Evolutionary conservation across 176 grass and related monocot genomes (phyloP).

Genomic region (Bothriochloa decipiens): DNA sequence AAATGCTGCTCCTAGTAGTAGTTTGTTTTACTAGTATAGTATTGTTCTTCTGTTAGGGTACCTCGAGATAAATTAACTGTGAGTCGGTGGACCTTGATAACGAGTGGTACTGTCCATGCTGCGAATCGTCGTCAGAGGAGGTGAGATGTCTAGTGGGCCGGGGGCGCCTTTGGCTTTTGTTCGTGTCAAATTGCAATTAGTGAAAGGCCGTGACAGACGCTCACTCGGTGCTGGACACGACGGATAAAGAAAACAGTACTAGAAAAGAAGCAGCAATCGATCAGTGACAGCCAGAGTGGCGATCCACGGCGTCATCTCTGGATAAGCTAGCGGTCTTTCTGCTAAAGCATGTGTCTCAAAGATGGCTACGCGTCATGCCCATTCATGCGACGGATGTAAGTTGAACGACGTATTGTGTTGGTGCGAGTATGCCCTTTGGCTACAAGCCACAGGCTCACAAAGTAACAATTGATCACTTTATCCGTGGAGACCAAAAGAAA

Average conservation of each 20-base stretch:
- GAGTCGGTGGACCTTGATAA: slow-evolving; percentile 26
- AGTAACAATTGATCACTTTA: neutral
- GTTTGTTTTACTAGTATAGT: neutral
- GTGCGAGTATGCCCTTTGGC: slow-evolving; percentile 1
- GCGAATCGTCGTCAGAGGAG: neutral
- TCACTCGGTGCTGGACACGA: slow-evolving; percentile 35
- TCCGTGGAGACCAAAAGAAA: neutral
- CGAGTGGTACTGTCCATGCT: neutral
- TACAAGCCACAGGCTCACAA: slow-evolving; percentile 9
- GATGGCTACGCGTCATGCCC: slow-evolving; percentile 21
- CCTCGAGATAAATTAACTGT: neutral
- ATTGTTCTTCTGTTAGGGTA: neutral
- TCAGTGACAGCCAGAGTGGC: slow-evolving; percentile 15
- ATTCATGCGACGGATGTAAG: neutral
- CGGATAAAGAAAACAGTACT: neutral
- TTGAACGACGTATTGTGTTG: neutral
- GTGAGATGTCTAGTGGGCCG: neutral
- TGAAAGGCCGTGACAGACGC: neutral
- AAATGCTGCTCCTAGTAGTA: neutral
- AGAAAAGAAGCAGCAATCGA: slow-evolving; percentile 18
- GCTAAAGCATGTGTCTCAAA: slow-evolving; percentile 1
- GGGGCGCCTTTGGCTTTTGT: neutral
- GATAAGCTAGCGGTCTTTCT: neutral
- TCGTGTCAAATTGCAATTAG: slow-evolving; percentile 1
- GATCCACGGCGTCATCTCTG: neutral